These are phyloP conservation scores for Aegilops umbellulata DNA, from an alignment of 176 grass and related monocot genomes.

Conservation along the genomic window DNA sequence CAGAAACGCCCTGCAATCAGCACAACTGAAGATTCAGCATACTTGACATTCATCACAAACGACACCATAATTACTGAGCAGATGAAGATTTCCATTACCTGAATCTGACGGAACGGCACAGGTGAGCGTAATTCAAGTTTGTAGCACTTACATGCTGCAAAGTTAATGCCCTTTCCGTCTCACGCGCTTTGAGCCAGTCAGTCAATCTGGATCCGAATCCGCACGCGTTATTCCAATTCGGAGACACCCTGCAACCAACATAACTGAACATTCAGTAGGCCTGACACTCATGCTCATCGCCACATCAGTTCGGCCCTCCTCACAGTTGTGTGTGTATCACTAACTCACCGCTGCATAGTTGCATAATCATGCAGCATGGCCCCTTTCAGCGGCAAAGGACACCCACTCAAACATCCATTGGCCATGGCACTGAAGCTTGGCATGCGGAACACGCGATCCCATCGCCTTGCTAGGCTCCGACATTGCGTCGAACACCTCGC, in stretches of 20 bases:
- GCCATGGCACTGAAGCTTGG: not conserved
- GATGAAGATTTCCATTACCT: not conserved
- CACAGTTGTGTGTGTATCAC: not conserved
- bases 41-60: not conserved
- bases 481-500: conserved; percentile 30
- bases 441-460: not conserved
- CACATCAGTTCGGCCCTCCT: not conserved
- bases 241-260: not conserved
- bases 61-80: no score
- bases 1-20: not conserved
- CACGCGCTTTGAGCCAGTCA: not conserved
- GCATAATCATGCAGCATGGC: not conserved
- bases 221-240: not conserved
- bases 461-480: no score
- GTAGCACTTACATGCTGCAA: conserved; percentile 10
- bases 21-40: not conserved
- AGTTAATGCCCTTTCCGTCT: not conserved
- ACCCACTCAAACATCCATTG: not conserved
- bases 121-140: not conserved
- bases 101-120: not conserved
- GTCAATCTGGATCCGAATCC: not conserved
- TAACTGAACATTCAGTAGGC: not conserved
- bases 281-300: not conserved
- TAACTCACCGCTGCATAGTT: not conserved
- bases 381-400: not conserved